Evolutionary conservation across 176 grass and related monocot genomes (phyloP).

Genomic region (Pharus latifolius): DNA sequence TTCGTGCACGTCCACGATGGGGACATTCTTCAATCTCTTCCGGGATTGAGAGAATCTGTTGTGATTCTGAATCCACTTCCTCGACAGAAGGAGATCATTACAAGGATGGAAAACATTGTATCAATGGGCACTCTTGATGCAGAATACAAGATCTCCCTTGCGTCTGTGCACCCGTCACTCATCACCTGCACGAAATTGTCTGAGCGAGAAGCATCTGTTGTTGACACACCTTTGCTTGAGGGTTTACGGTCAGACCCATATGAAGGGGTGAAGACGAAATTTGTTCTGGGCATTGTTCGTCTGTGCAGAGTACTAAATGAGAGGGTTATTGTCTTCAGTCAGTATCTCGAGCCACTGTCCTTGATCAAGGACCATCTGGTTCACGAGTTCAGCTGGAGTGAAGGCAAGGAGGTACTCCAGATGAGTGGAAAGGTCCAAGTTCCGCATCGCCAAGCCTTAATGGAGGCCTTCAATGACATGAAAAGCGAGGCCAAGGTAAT

Average conservation of each 20-base stretch:
- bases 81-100: slow-evolving; percentile 46
- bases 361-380: slow-evolving; percentile 69
- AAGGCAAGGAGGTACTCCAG: slow-evolving; percentile 52
- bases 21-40: slow-evolving; percentile 56
- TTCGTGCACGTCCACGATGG: slow-evolving; percentile 70
- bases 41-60: slow-evolving; percentile 60
- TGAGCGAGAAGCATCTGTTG: slow-evolving; percentile 4
- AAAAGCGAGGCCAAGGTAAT: slow-evolving; percentile 61
- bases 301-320: slow-evolving; percentile 38
- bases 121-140: slow-evolving; percentile 7
- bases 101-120: slow-evolving; percentile 24
- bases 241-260: slow-evolving; percentile 25
- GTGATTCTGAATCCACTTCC: slow-evolving; percentile 58
- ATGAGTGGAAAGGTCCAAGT: slow-evolving; percentile 36
- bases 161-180: slow-evolving; percentile 56
- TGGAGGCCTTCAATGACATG: slow-evolving; percentile 66
- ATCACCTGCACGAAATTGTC: slow-evolving; percentile 27
- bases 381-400: slow-evolving; percentile 37
- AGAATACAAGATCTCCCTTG: slow-evolving; percentile 59
- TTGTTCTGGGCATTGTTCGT: slow-evolving; percentile 61
- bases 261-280: slow-evolving; percentile 70
- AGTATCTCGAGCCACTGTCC: slow-evolving; percentile 48
- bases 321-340: slow-evolving; percentile 75
- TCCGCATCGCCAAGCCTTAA: slow-evolving; percentile 34
- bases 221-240: slow-evolving; percentile 32